Evolutionary conservation across 495 filamentous ascomycete genomes (phyloP).

Genomic region (Extremus antarcticus): DNA sequence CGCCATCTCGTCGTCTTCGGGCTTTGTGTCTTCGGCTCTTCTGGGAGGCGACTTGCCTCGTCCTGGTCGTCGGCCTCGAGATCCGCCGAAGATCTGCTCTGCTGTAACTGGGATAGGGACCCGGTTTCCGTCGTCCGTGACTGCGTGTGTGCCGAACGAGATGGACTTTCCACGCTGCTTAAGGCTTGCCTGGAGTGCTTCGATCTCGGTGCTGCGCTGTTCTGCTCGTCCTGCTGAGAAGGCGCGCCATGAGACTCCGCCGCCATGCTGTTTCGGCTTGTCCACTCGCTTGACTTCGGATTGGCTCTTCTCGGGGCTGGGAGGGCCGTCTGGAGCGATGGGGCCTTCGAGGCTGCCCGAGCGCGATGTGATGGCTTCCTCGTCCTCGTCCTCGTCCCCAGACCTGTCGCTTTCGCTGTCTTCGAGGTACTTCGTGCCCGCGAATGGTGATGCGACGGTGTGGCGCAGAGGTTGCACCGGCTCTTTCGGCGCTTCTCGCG

Average conservation of each 20-base stretch:
- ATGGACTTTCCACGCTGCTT: slow-evolving; percentile 20
- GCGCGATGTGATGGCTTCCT: slow-evolving; percentile 12
- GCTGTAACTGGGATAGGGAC: slow-evolving; percentile 12
- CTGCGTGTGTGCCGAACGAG: slow-evolving; percentile 18
- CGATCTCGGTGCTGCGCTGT: slow-evolving; percentile 16
- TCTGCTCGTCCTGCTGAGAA: slow-evolving; percentile 20
- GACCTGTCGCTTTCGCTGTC: slow-evolving; percentile 18
- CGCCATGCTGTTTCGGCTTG: slow-evolving; percentile 17
- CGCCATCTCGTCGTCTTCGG: slow-evolving; percentile 10
- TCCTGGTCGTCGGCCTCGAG: slow-evolving; percentile 1
- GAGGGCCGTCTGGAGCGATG: neutral
- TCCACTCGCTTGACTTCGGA: slow-evolving; percentile 17
- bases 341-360: slow-evolving; percentile 9
- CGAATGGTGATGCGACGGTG: slow-evolving; percentile 20
- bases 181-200: slow-evolving; percentile 17
- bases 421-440: slow-evolving; percentile 20
- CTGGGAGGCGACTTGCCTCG: slow-evolving; percentile 16
- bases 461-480: slow-evolving; percentile 3
- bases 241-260: slow-evolving; percentile 20
- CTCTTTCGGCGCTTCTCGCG: neutral
- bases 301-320: neutral
- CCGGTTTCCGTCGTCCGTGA: slow-evolving; percentile 21
- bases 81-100: neutral
- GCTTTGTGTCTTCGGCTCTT: neutral
- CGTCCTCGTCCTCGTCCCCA: slow-evolving; percentile 17